Evolutionary conservation across 1,284 basidiomycete genomes (phyloP), one percentile per base, ranked within the genome.

Genomic region (Meira nashicola): DNA sequence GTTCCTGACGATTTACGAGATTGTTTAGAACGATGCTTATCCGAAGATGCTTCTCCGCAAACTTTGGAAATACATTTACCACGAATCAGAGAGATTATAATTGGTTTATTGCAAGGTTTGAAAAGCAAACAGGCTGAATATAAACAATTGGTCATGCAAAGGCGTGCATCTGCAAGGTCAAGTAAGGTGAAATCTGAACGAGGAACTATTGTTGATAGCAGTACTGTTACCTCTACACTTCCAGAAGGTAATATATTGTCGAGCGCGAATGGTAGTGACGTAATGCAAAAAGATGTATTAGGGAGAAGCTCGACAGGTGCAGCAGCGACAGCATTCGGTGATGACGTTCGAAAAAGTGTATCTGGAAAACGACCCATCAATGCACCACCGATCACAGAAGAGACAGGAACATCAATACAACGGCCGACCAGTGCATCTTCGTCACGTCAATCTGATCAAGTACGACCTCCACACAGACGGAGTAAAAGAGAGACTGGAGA

Each of bases 31-130:
- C 85, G 87, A 70, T 90, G 91, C 73, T 83, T 96, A 43, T 86
- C 91, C 7, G 92, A 96, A 79, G 90, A 94, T 57, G 92, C 93
- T 37, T 88, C 85, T 0, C 83, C 85, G 7, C 86, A 89, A 55
- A 92, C 89, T 62, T 86, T 98, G 62, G 90, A 94, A 54, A 81
- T 87, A 1, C 95, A 92, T 80, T 85, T 97, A 4, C 94, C 95
- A 19, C 86, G 86, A 64, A 93, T 97, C 50, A 87, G 94, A 50
- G 84, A 86, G 68, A 95, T 97, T 78, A 96, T 98, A 78, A 94
- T 92, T 54, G 87, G 86, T 71, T 83, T 98, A 3, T 80, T 98
- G 33, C 90, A 92, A 71, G 95, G 93, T 5, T 83, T 98, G 25
- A 89, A 94, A 64, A 84, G 83, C 59, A 97, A 97, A 79, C 95